These are phyloP conservation scores for Talaromyces ruber DNA, from an alignment of 495 filamentous ascomycete genomes.

Conservation along the genomic window DNA sequence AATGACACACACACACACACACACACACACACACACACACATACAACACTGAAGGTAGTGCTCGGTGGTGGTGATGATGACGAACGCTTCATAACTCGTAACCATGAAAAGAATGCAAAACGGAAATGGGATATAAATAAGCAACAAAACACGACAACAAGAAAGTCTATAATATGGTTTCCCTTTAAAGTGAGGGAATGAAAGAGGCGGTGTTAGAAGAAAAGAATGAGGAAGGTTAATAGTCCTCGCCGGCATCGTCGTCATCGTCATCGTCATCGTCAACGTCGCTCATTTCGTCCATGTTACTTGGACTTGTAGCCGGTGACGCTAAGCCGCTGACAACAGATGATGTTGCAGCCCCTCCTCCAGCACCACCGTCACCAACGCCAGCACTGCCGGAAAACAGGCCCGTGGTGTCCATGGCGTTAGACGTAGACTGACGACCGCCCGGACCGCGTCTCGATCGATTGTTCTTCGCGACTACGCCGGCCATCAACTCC, in stretches of 20 bases:
- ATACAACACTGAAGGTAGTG: not conserved
- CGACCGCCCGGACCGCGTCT: conserved; percentile 1
- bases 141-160: not conserved
- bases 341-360: conserved; percentile 20
- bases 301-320: conserved; percentile 21
- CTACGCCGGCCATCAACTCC: conserved; percentile 36
- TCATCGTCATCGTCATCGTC: not conserved
- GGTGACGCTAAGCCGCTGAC: conserved; percentile 24
- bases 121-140: not conserved
- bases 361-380: not conserved
- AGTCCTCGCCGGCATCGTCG: conserved; percentile 2
- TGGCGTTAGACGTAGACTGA: not conserved
- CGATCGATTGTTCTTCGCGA: conserved; percentile 1
- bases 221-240: not conserved
- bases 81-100: not conserved
- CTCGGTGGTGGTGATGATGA: not conserved
- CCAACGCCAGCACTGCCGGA: not conserved
- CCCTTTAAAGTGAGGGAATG: not conserved
- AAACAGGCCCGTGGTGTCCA: conserved; percentile 9
- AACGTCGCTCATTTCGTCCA: conserved; percentile 7
- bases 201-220: not conserved
- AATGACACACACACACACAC: too few species aligned
- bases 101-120: not conserved
- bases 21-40: too few species aligned
- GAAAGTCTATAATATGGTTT: not conserved